These are phyloP conservation scores for Nemania bipapillata DNA, from an alignment of 2,329 filamentous ascomycete species.

Conservation along the genomic window DNA sequence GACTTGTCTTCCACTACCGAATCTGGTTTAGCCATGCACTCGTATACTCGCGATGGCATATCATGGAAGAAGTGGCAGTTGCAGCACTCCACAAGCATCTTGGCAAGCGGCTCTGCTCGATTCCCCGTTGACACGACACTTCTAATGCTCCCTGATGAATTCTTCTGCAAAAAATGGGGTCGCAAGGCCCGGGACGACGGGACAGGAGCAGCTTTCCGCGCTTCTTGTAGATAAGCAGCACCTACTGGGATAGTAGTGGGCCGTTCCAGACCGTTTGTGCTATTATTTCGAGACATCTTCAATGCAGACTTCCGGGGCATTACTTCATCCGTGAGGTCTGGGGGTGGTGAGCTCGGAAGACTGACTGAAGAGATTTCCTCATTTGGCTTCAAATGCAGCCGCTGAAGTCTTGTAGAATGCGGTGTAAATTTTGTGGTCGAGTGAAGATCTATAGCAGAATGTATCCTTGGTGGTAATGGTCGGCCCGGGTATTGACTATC, in stretches of 20 bases:
- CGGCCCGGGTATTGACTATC: conserved; percentile 22
- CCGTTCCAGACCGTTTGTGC: conserved; percentile 42
- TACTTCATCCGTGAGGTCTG: conserved; percentile 43
- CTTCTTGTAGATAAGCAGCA: conserved; percentile 54
- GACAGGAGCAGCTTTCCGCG: conserved; percentile 50
- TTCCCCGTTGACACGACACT: conserved; percentile 34
- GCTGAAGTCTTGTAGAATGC: conserved; percentile 55
- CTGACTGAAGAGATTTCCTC: conserved; percentile 42
- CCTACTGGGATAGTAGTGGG: conserved; percentile 44
- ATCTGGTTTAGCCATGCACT: conserved; percentile 71
- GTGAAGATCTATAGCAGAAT: conserved; percentile 48
- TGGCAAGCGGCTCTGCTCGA: conserved; percentile 61
- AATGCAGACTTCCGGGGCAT: conserved; percentile 46
- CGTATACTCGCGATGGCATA: conserved; percentile 72
- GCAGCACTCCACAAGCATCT: conserved; percentile 74
- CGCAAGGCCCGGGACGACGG: conserved; percentile 44
- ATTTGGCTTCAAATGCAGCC: conserved; percentile 50
- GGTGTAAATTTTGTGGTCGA: conserved; percentile 50
- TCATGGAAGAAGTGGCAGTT: conserved; percentile 72
- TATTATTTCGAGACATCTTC: conserved; percentile 45
- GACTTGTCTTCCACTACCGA: conserved; percentile 63
- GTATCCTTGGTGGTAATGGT: conserved; percentile 42
- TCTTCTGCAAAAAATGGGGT: conserved; percentile 46
- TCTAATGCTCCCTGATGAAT: conserved; percentile 43
- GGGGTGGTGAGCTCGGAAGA: conserved; percentile 47